A percentile compares a stretch with the other conserved stretches of the same genome.
phyloP scores from a whole-genome alignment of 768 basidiomycete genomes.

The Rhodotorula sphaerocarpa region DNA sequence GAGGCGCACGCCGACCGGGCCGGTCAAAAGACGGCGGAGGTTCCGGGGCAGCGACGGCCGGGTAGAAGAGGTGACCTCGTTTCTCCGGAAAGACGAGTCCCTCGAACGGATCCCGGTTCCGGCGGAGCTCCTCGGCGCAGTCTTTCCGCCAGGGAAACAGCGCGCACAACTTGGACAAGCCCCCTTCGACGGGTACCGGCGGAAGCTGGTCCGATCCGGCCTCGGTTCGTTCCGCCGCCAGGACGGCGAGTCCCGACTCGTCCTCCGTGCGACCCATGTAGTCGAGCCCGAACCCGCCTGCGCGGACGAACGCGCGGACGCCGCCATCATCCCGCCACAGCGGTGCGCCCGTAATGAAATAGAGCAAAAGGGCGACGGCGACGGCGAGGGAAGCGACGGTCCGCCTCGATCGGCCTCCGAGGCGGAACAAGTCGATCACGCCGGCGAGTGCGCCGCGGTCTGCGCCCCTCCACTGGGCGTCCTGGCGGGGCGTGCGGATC shows the following conservation, averaged over 20 bases:
- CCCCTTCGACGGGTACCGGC: constrained; percentile 1
- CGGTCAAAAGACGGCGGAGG: background rate
- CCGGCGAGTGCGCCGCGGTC: background rate
- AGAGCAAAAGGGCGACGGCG: background rate
- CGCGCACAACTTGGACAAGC: constrained; percentile 4
- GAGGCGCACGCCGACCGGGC: background rate
- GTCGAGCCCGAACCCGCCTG: constrained; percentile 24
- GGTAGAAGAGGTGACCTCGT: constrained; percentile 14
- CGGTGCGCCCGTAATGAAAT: background rate
- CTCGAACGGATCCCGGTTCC: constrained; percentile 11
- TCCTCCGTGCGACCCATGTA: constrained; percentile 22
- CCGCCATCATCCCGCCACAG: background rate
- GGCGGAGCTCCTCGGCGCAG: background rate
- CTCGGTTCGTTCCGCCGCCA: background rate
- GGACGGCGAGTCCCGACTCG: background rate
- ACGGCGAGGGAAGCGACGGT: background rate
- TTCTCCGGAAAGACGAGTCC: background rate
- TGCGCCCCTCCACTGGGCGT: background rate
- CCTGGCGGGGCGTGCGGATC: constrained; percentile 7
- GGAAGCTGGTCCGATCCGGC: background rate
- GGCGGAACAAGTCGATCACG: background rate
- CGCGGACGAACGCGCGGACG: background rate
- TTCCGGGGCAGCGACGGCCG: background rate
- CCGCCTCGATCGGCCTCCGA: constrained; percentile 3
- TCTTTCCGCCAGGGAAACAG: constrained; percentile 27